Conservation (phyloP, 768 basidiomycete genomes). For the Rickenella mellea region DNA sequence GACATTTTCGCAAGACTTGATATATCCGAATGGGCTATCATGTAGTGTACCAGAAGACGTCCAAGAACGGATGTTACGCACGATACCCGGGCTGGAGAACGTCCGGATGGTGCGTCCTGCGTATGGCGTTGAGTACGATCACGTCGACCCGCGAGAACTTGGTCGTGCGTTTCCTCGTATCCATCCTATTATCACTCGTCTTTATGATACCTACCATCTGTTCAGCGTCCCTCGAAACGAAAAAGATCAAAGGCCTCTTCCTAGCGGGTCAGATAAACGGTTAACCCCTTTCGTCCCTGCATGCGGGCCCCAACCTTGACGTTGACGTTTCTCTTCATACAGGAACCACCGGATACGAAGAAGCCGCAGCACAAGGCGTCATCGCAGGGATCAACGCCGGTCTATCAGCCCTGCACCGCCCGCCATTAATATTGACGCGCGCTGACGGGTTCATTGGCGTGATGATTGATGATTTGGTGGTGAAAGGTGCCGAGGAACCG, state of each 20-base stretch:
- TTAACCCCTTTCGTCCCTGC: conserved; percentile 9
- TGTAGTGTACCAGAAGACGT: conserved; percentile 81
- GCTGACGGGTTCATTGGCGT: conserved; percentile 85
- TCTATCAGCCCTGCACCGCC: conserved; percentile 43
- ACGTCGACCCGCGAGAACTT: conserved; percentile 79
- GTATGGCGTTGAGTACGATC: conserved; percentile 91
- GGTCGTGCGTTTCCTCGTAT: conserved; percentile 35
- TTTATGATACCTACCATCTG: background rate
- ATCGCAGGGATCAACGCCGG: conserved; percentile 87
- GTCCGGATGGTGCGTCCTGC: conserved; percentile 79
- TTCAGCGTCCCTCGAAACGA: conserved; percentile 76
- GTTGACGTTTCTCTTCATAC: background rate
- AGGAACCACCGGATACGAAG: conserved; percentile 92
- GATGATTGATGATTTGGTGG: conserved; percentile 85
- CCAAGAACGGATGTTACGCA: conserved; percentile 76
- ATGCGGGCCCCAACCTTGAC: background rate
- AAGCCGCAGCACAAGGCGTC: conserved; percentile 86
- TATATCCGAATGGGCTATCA: conserved; percentile 87
- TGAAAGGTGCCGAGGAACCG: conserved; percentile 85
- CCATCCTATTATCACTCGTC: background rate
- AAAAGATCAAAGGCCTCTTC: conserved; percentile 77
- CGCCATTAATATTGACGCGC: conserved; percentile 60
- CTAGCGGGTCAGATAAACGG: conserved; percentile 89
- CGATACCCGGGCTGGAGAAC: conserved; percentile 76
- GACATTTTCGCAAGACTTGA: conserved; percentile 42